phyloP scores from a whole-genome alignment of 2,329 filamentous ascomycete species.

The Fusarium irregulare region DNA sequence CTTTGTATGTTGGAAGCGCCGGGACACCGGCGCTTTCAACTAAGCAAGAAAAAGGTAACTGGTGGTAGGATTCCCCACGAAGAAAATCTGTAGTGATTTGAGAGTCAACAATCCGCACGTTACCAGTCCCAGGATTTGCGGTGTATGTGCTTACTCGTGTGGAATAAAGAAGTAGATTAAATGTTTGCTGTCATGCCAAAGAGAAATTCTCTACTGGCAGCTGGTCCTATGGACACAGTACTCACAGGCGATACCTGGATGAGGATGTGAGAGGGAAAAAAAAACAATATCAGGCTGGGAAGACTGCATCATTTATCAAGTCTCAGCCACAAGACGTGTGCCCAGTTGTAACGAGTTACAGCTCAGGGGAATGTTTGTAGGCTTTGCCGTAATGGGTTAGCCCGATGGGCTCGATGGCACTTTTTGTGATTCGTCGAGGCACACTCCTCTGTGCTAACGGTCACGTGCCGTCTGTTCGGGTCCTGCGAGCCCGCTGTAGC shows the following conservation, averaged over 20 bases:
- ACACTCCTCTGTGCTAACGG: rapidly evolving
- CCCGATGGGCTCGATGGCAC: not conserved
- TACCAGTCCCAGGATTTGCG: not conserved
- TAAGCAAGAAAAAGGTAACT: not conserved
- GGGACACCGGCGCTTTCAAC: not conserved
- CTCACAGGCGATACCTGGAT: not conserved
- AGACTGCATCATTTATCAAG: not conserved
- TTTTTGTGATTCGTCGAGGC: not conserved
- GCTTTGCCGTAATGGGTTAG: not conserved
- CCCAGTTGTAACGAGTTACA: not conserved
- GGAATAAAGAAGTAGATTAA: not conserved
- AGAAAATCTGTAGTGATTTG: rapidly evolving
- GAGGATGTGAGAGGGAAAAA: not conserved
- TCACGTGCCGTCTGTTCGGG: too few relatives aligned
- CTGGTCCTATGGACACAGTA: not conserved
- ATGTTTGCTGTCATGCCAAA: not conserved
- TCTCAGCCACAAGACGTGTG: not conserved
- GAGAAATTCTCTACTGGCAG: not conserved
- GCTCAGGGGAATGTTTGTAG: not conserved
- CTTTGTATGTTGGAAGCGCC: conserved; percentile 5
- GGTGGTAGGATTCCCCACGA: rapidly evolving
- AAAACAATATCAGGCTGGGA: not conserved
- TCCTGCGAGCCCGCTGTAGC: not conserved
- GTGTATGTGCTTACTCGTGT: not conserved
- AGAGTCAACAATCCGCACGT: not conserved